Conservation (phyloP, 2,329 filamentous ascomycete species). For the Blastomyces gilchristii region DNA sequence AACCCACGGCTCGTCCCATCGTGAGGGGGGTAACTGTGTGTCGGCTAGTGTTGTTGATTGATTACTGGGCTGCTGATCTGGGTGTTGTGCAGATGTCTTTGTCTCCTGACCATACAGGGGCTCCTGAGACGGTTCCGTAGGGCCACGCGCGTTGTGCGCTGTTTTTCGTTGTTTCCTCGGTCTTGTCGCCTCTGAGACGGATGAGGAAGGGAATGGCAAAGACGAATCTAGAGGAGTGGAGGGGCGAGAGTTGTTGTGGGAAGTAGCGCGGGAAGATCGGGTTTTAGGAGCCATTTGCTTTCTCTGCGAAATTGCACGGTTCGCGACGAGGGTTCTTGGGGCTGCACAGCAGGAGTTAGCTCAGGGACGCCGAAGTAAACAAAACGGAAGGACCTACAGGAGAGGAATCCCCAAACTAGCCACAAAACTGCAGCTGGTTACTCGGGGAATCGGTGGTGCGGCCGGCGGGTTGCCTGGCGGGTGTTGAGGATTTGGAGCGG, state of each 20-base stretch:
- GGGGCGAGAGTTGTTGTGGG: slow-evolving; percentile 24
- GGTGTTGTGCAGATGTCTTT: slow-evolving; percentile 6
- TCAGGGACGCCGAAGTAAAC: slow-evolving; percentile 10
- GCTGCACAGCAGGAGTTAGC: slow-evolving; percentile 20
- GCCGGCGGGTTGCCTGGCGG: slow-evolving; percentile 5
- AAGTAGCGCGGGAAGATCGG: slow-evolving; percentile 25
- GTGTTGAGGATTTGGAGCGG: slow-evolving; percentile 17
- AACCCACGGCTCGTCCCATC: slow-evolving; percentile 5
- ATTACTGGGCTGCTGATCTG: not conserved
- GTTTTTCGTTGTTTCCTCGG: slow-evolving; percentile 23
- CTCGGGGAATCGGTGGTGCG: slow-evolving; percentile 13
- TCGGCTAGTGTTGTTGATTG: not conserved
- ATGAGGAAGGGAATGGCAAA: slow-evolving; percentile 17
- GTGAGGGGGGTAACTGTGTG: not conserved
- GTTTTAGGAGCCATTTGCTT: slow-evolving; percentile 27
- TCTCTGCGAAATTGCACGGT: slow-evolving; percentile 1
- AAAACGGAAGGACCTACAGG: slow-evolving; percentile 18
- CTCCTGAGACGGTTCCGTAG: slow-evolving; percentile 17
- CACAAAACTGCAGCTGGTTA: slow-evolving; percentile 25
- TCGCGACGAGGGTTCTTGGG: slow-evolving; percentile 7
- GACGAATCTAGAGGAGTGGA: slow-evolving; percentile 22
- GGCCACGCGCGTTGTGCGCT: slow-evolving; percentile 21
- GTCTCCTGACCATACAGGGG: slow-evolving; percentile 8
- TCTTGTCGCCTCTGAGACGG: slow-evolving; percentile 21
- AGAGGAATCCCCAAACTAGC: slow-evolving; percentile 19